Base-by-base conservation (phyloP, 2,329 filamentous ascomycete species). In the Blumeriella jaapii region DNA sequence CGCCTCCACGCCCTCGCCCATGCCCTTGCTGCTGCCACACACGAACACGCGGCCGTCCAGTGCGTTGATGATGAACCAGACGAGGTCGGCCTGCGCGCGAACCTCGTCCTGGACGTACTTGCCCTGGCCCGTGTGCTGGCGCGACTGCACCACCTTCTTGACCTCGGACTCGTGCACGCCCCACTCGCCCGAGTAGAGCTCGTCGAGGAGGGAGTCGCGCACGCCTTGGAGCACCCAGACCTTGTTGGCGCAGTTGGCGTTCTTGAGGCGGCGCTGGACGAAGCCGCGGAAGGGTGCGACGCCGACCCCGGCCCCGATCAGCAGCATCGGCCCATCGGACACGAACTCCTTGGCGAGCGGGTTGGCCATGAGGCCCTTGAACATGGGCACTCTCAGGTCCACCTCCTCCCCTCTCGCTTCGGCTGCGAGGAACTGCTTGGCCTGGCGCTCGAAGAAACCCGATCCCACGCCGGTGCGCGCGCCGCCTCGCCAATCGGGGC, bases 101-200 rank as follows among this genome's bases (percentile, higher is more conserved):
- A 98, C 89, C 59, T 96, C 91, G 53, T 98, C 91, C 56, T 98
- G 91, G 2, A 98, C 91, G 55, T 98, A 98, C 46, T 81, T 79
- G 44, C 84, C 83, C 49, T 86, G 43, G 6, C 48, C 50, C 8
- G 36, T 41, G 29, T 82, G 82, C 31, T 68, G 70, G 34, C 77
- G 77, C 48, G 73, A 83, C 59, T 91, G 74, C 8, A 87, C 79
- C 1, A 91, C 82, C 26, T 76, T 80, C 62, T 87, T 86, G 32
- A 87, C 79, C 56, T 87, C 78, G 34, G 82, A 76, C 56, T 95
- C 89, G 52, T 94, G 82, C 2, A 91, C 84, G 31, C 91, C 91
- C 73, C 93, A 93, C 59, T 98, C 91, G 49, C 91, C 91, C 39
- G 79, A 84, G 65, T 98, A 98, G 25, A 98, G 78, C 61, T 98